phyloP scores from a whole-genome alignment of 2,329 filamentous ascomycete species.

The Ophiocordyceps polyrhachis-furcata region DNA sequence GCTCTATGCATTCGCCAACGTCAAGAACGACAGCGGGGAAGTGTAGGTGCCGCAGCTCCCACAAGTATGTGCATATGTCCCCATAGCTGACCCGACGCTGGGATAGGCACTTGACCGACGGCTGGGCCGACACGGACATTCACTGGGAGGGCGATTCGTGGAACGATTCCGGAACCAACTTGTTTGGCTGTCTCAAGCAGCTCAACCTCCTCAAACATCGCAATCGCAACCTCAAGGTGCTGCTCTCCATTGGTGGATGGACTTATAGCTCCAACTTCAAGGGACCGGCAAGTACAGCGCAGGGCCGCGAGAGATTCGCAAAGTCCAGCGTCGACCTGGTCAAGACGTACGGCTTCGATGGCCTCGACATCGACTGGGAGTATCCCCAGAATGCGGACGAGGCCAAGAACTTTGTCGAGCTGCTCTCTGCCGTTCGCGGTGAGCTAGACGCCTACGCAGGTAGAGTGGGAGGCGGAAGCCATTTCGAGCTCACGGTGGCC shows the following conservation, averaged over 20 bases:
- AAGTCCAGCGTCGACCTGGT: constrained; percentile 54
- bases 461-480: constrained; percentile 22
- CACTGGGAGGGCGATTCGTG: constrained; percentile 49
- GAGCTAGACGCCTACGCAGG: constrained; percentile 39
- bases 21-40: constrained; percentile 60
- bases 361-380: constrained; percentile 52
- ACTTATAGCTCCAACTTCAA: constrained; percentile 76
- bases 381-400: constrained; percentile 37
- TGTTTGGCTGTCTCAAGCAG: constrained; percentile 82
- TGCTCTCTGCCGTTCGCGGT: constrained; percentile 35
- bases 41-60: constrained; percentile 31
- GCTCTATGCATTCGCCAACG: constrained; percentile 80
- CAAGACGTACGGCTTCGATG: constrained; percentile 63
- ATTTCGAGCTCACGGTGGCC: constrained; percentile 47
- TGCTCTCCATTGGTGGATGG: constrained; percentile 84
- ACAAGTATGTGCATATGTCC: constrained; percentile 1
- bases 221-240: constrained; percentile 67
- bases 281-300: constrained; percentile 49
- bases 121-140: constrained; percentile 55
- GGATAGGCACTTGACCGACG: constrained; percentile 33
- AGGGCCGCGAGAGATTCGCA: constrained; percentile 56
- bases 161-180: constrained; percentile 57
- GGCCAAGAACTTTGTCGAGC: constrained; percentile 38
- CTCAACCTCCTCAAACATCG: constrained; percentile 65
- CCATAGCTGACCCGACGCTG: background rate